Evolutionary conservation across 2,329 filamentous ascomycete species (phyloP).

Genomic region (Ophiostoma perfectum): DNA sequence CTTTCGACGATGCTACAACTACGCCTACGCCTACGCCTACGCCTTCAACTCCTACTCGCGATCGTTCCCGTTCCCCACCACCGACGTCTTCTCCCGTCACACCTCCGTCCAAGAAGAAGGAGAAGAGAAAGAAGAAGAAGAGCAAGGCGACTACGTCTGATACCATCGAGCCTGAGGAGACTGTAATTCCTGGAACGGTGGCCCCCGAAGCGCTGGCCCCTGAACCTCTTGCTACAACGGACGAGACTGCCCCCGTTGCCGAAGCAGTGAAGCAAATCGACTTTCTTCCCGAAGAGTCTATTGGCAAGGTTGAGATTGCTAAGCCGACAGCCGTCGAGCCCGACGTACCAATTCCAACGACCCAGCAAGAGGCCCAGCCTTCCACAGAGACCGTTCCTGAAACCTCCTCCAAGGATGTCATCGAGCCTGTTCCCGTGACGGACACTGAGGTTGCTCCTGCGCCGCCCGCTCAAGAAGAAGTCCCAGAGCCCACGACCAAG

Average conservation of each 20-base stretch:
- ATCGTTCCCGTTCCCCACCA: not conserved
- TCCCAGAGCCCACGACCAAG: not conserved
- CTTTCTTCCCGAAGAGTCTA: not conserved
- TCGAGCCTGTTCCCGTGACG: not conserved
- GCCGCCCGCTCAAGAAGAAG: not conserved
- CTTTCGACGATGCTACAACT: not conserved
- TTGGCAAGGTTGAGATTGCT: not conserved
- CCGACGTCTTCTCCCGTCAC: not conserved
- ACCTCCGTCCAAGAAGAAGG: slow-evolving; percentile 6
- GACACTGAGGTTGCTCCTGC: not conserved
- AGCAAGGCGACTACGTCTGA: not conserved
- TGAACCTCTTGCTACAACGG: not conserved
- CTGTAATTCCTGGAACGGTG: not conserved
- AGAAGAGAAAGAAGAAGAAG: slow-evolving; percentile 11
- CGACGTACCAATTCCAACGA: not conserved
- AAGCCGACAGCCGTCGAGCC: not conserved
- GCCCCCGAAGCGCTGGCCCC: not conserved
- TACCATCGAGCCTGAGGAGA: not conserved
- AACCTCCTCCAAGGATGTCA: not conserved
- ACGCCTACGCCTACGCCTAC: not conserved
- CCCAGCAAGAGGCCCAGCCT: not conserved
- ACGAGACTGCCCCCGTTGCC: not conserved
- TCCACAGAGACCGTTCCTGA: not conserved
- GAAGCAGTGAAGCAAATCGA: not conserved
- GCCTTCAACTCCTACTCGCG: not conserved